Conservation (phyloP, 441 rosid species). For the Pelargonium citronellum region DNA sequence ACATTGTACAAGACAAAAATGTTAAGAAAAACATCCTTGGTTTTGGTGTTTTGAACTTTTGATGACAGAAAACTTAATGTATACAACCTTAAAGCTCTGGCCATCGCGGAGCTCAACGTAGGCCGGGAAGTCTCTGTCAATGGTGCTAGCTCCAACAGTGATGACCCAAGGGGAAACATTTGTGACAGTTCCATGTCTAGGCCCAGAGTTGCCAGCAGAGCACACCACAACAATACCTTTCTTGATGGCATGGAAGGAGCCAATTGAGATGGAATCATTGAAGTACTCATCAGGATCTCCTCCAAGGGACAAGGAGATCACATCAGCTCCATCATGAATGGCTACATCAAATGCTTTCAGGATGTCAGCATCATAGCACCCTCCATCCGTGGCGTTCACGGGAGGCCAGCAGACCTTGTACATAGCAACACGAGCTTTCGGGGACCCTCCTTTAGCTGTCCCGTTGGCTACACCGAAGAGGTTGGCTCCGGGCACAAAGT, state of each 20-base stretch:
- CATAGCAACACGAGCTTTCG: conserved; percentile 41
- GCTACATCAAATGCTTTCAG: conserved; percentile 51
- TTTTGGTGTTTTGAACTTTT: too few relatives aligned
- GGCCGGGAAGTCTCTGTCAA: conserved; percentile 60
- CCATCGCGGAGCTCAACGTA: conserved; percentile 17
- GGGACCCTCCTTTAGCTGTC: conserved; percentile 42
- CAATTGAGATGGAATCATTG: conserved; percentile 38
- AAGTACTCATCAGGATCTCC: conserved; percentile 32
- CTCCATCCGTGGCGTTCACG: conserved; percentile 10
- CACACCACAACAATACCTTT: conserved; percentile 40
- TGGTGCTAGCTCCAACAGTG: conserved; percentile 59
- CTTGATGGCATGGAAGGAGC: conserved; percentile 51
- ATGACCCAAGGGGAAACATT: conserved; percentile 67
- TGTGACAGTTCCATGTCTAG: conserved; percentile 28
- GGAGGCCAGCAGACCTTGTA: conserved; percentile 43
- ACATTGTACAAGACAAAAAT: too few relatives aligned
- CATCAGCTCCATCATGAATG: conserved; percentile 60
- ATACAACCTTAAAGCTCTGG: conserved; percentile 16
- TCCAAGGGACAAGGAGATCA: conserved; percentile 61
- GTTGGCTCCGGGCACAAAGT: conserved; percentile 32
- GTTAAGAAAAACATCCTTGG: too few relatives aligned
- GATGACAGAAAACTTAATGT: too few relatives aligned
- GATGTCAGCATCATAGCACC: conserved; percentile 49
- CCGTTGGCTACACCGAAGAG: conserved; percentile 26
- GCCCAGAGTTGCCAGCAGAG: conserved; percentile 57